Conservation (phyloP, 139 green algal species). For the Closterium sp. region DNA sequence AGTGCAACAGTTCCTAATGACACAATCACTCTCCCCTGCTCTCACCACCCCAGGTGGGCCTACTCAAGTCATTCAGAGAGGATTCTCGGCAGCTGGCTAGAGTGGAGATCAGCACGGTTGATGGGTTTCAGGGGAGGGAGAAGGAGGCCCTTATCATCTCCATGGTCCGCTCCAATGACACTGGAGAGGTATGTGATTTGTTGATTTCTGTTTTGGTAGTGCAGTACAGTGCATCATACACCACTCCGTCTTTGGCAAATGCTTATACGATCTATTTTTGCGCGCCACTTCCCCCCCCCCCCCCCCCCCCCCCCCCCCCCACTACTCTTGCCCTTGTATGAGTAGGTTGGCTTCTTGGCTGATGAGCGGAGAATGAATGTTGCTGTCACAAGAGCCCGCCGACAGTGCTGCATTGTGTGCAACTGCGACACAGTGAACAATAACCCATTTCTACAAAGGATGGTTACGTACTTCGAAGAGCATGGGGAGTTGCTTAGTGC, state of each 20-base stretch:
- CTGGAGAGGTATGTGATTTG: constrained; percentile 33
- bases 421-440: constrained; percentile 51
- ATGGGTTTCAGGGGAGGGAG: constrained; percentile 62
- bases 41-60: constrained; percentile 64
- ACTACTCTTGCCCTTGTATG: neutral
- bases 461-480: constrained; percentile 82
- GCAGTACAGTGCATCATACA: too few relatives aligned
- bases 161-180: constrained; percentile 59
- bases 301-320: neutral
- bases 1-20: neutral
- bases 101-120: constrained; percentile 62
- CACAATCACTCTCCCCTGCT: neutral
- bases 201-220: too few relatives aligned
- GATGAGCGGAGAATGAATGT: constrained; percentile 64
- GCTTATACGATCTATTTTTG: neutral
- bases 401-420: constrained; percentile 53
- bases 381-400: constrained; percentile 58
- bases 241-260: neutral
- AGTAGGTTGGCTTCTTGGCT: constrained; percentile 59
- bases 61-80: constrained; percentile 70
- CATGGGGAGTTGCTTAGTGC: constrained; percentile 49
- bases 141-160: constrained; percentile 64
- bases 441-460: constrained; percentile 73
- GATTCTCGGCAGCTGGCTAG: constrained; percentile 41
- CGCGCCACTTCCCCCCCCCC: too few relatives aligned